These are phyloP conservation scores for Xylaria sp. DNA, from an alignment of 2,329 filamentous ascomycete genomes.

Conservation along the genomic window DNA sequence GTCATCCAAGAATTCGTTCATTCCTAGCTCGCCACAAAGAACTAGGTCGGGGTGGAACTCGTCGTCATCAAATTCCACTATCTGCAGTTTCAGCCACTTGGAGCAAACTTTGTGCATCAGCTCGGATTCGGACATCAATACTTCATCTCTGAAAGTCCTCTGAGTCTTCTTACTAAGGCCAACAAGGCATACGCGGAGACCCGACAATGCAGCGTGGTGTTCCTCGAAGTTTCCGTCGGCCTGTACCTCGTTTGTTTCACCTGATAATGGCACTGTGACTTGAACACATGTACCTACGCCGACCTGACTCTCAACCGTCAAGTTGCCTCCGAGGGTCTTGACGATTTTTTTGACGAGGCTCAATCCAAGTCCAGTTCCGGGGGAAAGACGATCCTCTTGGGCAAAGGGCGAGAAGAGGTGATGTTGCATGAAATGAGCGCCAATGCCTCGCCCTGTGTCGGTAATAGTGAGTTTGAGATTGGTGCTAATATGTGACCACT, in stretches of 20 bases:
- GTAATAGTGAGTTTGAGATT: constrained; percentile 58
- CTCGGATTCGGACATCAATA: not conserved
- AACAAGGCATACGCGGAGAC: not conserved
- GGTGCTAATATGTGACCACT: not conserved
- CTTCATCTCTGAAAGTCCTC: not conserved
- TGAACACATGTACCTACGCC: constrained; percentile 48
- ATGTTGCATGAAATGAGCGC: constrained; percentile 67
- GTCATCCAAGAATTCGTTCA: not conserved
- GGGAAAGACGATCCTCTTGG: constrained; percentile 69
- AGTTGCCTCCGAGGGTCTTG: constrained; percentile 21
- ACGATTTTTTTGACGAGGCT: constrained; percentile 69
- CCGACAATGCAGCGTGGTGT: not conserved
- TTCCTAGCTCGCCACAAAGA: not conserved
- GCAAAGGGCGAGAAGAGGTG: constrained; percentile 70
- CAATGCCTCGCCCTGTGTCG: constrained; percentile 74
- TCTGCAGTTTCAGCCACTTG: not conserved
- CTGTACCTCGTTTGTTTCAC: not conserved
- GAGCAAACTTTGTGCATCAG: not conserved
- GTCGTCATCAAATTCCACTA: not conserved
- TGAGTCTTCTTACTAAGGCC: not conserved
- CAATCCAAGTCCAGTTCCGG: constrained; percentile 71
- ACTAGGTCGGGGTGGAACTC: not conserved
- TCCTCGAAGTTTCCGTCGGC: not conserved
- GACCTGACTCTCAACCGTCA: constrained; percentile 36
- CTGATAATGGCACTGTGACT: constrained; percentile 47